Base-by-base conservation (phyloP, 345 rosid species). In the Arabidopsis suecica region DNA sequence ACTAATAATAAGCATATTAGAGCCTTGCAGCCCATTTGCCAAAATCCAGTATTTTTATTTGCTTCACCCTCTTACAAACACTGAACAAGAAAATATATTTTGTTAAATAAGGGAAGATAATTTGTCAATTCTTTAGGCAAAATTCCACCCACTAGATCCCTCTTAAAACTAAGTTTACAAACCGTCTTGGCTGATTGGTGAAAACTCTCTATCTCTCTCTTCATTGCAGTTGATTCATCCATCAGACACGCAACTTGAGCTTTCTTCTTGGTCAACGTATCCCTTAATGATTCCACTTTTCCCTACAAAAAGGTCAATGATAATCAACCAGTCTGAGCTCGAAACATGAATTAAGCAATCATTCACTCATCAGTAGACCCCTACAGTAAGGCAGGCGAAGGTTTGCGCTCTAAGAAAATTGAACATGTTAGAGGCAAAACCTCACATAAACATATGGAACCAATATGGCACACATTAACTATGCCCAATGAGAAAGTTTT, bases 181-280 rank as follows among this genome's bases (percentile, higher is more conserved):
- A 95, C 99, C 97, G 65, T 61, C 68, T 88, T 81, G 62, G 84
- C 77, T 62, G 79, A 71, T 48, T 92, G 85, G 68, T 74, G 81
- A 67, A 87, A 78, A 68, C 81, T 88, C 78, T 85, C 85, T 83
- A 88, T 86, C 76, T 77, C 89, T 82, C 83, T 86, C 80, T 82
- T 88, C 84, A 86, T 90, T 72, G 86, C 89, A 20, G 86, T 73
- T 71, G 97, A 87, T 74, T 79, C 85, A 56, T 85, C 85, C 88
- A 88, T 72, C 88, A 95, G 79, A 59, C 79, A 68, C 32, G 83
- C 86, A 68, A 87, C 87, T 79, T 85, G 84, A 72, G 86, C 85
- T 78, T 89, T 95, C 92, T 92, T 92, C 83, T 95, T 80, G 51
- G 41, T 79, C 53, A 88, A 77, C 36, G 25, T 65, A 58, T 86